phyloP scores from a whole-genome alignment of 1,139 yeast species.

The Wickerhamiella pararugosa region DNA sequence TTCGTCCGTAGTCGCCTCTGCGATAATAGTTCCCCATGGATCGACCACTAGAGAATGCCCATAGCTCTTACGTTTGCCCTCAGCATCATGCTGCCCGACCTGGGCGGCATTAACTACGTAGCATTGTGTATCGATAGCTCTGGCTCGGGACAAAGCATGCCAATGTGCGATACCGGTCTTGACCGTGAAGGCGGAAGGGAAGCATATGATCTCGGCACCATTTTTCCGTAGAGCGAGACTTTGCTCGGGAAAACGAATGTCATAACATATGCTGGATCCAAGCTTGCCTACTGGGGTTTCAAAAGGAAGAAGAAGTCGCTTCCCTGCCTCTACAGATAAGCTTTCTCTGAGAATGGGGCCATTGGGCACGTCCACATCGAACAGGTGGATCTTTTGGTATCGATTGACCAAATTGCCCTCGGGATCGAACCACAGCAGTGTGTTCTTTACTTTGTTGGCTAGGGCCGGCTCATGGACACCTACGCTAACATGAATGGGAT shows the following conservation, averaged over 20 bases:
- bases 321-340: conserved; percentile 71
- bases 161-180: conserved; percentile 88
- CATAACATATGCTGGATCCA: conserved; percentile 76
- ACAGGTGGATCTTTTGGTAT: conserved; percentile 77
- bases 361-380: conserved; percentile 60
- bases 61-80: conserved; percentile 40
- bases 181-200: conserved; percentile 85
- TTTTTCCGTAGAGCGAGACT: conserved; percentile 44
- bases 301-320: conserved; percentile 39
- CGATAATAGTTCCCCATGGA: conserved; percentile 79
- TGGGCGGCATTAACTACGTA: conserved; percentile 89
- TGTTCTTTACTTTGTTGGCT: conserved; percentile 42
- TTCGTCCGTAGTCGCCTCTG: conserved; percentile 37
- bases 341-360: conserved; percentile 53
- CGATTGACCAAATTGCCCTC: conserved; percentile 47
- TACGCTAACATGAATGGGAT: conserved; percentile 35
- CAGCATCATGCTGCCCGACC: conserved; percentile 50
- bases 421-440: conserved; percentile 53
- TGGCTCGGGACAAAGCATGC: conserved; percentile 59
- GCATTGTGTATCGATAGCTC: conserved; percentile 81
- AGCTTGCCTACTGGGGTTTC: conserved; percentile 40
- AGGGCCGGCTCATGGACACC: conserved; percentile 74
- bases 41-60: conserved; percentile 79
- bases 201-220: conserved; percentile 71
- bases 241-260: conserved; percentile 76